Base-by-base conservation (phyloP, 768 basidiomycete genomes). In the Pulveroboletus sp. region DNA sequence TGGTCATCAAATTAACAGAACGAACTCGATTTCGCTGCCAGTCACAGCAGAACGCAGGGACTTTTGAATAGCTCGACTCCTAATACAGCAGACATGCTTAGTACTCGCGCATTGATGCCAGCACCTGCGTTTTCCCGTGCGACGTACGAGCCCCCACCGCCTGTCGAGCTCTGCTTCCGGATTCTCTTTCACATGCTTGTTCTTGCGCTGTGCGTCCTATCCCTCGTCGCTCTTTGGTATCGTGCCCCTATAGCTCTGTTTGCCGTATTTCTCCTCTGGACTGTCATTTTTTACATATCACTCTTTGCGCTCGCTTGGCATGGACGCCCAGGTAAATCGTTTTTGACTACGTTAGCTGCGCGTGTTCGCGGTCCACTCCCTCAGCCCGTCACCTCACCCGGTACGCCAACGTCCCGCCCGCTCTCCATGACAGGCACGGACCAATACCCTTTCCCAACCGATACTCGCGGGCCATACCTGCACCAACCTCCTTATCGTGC, bases 11-110 rank as follows among this genome's bases (percentile, higher is more conserved):
- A 55, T 52, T 47, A 39, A 55, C 63, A 90, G 86, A 85, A 81
- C 47, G 87, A 89, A 63, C 73, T 89, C 14, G 86, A 89, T 67
- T 86, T 81, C 69, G 74, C 76, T 10, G 71, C 81, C n/a, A 78
- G 71, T 43, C 81, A 85, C 51, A 69, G 75, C 47, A 76, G 80
- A 58, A 72, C 75, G 24, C 62, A 65, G 44, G 64, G 54, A 12
- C 44, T 56, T 32, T 52, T 77, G 67, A 54, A 62, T 47, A 46
- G 60, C 63, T 50, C 79, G 47, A 81, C 80, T 10, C 77, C 80
- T 38, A 78, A 73, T 38, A 81, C 80, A 12, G 68, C 74, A 32
- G 81, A 80, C 54, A 70, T 71, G 57, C 66, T 68, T 47, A 77
- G 73, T 63, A 74, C 71, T 46, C 67, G 71, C 66, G 49, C 68